Base-by-base conservation (phyloP, 768 basidiomycete species). In the Clitopilus passeckerianus region DNA sequence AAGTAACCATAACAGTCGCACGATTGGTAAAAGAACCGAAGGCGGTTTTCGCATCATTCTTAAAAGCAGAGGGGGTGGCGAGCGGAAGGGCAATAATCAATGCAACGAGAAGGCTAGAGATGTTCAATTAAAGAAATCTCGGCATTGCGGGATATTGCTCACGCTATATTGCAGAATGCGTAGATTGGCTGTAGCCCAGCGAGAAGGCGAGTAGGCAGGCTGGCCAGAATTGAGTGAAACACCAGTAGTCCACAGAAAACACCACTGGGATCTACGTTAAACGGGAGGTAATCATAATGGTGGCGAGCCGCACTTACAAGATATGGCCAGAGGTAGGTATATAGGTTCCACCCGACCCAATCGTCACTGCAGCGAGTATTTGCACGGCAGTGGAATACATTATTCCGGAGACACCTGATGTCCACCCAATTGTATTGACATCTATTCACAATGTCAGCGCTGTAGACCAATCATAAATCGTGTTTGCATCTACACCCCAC, bases 121-220 rank as follows among this genome's bases (percentile, higher is more conserved):
- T n/a, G 4, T 12, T 50, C 46, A 50, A n/a, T n/a, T 12, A 16
- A 4, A 10, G 10, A n/a, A 10, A 5, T 23, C 12, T 23, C 5
- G 15, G 5, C 5, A 3, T 5, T 18, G n/a, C 22, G 12, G 30
- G 50, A 5, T n/a, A 33, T 15, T 16, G 74, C 86, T 60, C 68
- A 87, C 86, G 82, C 55, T 24, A 91, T 70, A 66, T 92, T 92
- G 46, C 91, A 75, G 18, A 82, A 62, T 22, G 91, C 81, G 63
- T 89, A 92, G 8, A 89, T 70, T n/a, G 79, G 84, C 68, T 93
- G 91, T 12, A 92, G 65, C 27, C 89, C 77, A 0, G 90, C 90
- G 16, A 93, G 75, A 23, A 86, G 54, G 7, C 75, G 68, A 1
- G 90, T 90, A 15, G 83, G 87, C 14, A 91, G 75, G 61, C 86